Evolutionary conservation across 2,329 filamentous ascomycete species (phyloP).

Genomic region (Fusarium nurragi): DNA sequence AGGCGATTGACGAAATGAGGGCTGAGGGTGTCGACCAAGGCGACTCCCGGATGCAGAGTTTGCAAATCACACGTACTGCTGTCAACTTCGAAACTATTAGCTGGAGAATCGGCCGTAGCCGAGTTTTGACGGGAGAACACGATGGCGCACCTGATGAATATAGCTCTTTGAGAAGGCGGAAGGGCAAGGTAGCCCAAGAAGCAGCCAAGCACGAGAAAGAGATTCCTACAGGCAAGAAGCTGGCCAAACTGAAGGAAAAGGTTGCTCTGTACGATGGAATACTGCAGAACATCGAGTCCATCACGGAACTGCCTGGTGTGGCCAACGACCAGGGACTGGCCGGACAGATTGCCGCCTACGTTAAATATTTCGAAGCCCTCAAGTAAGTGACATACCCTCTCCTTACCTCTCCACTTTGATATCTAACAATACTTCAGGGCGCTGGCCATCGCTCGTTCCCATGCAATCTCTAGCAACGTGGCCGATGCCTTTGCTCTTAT

Average conservation of each 20-base stretch:
- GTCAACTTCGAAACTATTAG: slow-evolving; percentile 95
- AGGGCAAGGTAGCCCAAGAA: slow-evolving; percentile 44
- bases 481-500: slow-evolving; percentile 88
- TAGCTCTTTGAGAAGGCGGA: slow-evolving; percentile 62
- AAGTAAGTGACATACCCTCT: slow-evolving; percentile 65
- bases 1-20: slow-evolving; percentile 88
- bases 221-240: slow-evolving; percentile 76
- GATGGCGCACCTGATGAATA: slow-evolving; percentile 75
- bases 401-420: neutral
- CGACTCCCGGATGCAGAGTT: slow-evolving; percentile 87
- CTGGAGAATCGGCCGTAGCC: slow-evolving; percentile 93
- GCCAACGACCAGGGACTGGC: slow-evolving; percentile 83
- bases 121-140: slow-evolving; percentile 82
- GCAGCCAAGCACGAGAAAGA: slow-evolving; percentile 62
- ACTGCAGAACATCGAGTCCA: slow-evolving; percentile 87
- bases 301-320: slow-evolving; percentile 89
- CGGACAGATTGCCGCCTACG: slow-evolving; percentile 79
- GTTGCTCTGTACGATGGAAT: slow-evolving; percentile 91
- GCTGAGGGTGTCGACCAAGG: slow-evolving; percentile 85
- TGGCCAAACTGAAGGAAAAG: slow-evolving; percentile 84
- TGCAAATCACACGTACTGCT: slow-evolving; percentile 91
- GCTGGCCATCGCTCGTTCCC: slow-evolving; percentile 85
- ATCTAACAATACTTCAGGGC: slow-evolving; percentile 62
- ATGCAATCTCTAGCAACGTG: slow-evolving; percentile 76
- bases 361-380: slow-evolving; percentile 85